phyloP scores from a whole-genome alignment of 306 rosid species.

The Lathyrus oleraceus region DNA sequence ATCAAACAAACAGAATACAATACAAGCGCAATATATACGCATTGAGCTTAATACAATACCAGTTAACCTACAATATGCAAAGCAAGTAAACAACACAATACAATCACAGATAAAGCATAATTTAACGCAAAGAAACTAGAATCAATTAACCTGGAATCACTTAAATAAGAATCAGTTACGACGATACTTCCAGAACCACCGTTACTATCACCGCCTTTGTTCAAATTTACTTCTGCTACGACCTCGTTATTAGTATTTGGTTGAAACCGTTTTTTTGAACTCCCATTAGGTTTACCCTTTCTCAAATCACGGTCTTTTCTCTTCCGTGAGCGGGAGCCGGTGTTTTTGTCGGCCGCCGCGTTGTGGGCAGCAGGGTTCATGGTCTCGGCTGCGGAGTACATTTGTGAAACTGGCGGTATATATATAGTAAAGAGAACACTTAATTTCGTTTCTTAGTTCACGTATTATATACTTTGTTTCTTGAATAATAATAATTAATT shows the following conservation, averaged over 20 bases:
- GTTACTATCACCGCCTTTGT: slow-evolving; percentile 22
- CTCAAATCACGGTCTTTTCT: slow-evolving; percentile 14
- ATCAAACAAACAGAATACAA: slow-evolving; percentile 24
- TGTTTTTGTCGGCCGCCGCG: neutral
- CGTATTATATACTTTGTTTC: neutral
- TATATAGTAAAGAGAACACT: neutral
- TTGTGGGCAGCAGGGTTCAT: neutral
- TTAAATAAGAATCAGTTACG: slow-evolving; percentile 64
- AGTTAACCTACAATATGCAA: neutral
- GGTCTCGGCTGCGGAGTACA: neutral
- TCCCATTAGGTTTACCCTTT: slow-evolving; percentile 36
- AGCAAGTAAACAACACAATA: neutral
- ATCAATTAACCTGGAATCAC: slow-evolving; percentile 67
- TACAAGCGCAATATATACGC: neutral
- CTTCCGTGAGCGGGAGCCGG: slow-evolving; percentile 16
- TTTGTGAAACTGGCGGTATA: neutral
- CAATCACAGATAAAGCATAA: neutral
- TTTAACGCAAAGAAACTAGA: neutral
- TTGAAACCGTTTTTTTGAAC: slow-evolving; percentile 22
- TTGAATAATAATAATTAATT: too few species aligned
- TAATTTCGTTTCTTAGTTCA: neutral
- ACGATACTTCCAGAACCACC: slow-evolving; percentile 45
- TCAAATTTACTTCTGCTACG: neutral
- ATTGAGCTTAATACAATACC: neutral
- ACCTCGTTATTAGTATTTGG: slow-evolving; percentile 44